A percentile compares a stretch with the other conserved stretches of the same genome.
These are phyloP conservation scores for Adansonia rubrostipa DNA, from an alignment of 441 rosid genomes.

Conservation along the genomic window DNA sequence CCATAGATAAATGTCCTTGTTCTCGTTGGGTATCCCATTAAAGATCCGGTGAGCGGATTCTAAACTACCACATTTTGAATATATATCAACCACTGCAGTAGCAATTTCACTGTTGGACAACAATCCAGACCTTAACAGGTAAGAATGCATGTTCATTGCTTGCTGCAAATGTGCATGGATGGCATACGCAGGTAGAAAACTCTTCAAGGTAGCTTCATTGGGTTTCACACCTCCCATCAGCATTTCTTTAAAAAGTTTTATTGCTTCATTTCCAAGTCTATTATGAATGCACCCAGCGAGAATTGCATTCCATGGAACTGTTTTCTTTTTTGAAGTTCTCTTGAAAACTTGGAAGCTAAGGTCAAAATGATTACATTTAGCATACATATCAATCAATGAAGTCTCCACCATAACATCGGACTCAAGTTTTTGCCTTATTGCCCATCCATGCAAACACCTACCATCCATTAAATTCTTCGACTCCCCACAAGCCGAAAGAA, in stretches of 20 bases:
- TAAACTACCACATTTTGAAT: constrained; percentile 59
- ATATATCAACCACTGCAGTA: constrained; percentile 56
- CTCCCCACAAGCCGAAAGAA: constrained; percentile 59
- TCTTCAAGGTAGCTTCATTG: constrained; percentile 56
- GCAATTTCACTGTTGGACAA: constrained; percentile 45
- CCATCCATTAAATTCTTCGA: constrained; percentile 46
- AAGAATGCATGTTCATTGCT: constrained; percentile 56
- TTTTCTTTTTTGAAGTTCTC: constrained; percentile 47
- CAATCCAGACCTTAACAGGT: constrained; percentile 55
- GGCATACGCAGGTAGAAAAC: constrained; percentile 68
- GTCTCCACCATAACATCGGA: constrained; percentile 50
- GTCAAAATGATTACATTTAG: constrained; percentile 54
- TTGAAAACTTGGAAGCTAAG: constrained; percentile 52
- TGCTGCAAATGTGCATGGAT: constrained; percentile 53
- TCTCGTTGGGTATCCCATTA: constrained; percentile 44
- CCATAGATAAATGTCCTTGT: constrained; percentile 64
- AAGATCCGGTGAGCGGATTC: constrained; percentile 58
- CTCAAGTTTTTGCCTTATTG: constrained; percentile 46
- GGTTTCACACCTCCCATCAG: constrained; percentile 47
- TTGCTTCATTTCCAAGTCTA: constrained; percentile 46
- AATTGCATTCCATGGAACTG: constrained; percentile 66
- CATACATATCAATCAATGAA: constrained; percentile 70
- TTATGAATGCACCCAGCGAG: constrained; percentile 54
- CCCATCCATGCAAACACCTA: constrained; percentile 64
- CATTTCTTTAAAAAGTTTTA: constrained; percentile 56